These are phyloP conservation scores for Aspergillus ibericus DNA, from an alignment of 2,329 filamentous ascomycete species.

Conservation along the genomic window DNA sequence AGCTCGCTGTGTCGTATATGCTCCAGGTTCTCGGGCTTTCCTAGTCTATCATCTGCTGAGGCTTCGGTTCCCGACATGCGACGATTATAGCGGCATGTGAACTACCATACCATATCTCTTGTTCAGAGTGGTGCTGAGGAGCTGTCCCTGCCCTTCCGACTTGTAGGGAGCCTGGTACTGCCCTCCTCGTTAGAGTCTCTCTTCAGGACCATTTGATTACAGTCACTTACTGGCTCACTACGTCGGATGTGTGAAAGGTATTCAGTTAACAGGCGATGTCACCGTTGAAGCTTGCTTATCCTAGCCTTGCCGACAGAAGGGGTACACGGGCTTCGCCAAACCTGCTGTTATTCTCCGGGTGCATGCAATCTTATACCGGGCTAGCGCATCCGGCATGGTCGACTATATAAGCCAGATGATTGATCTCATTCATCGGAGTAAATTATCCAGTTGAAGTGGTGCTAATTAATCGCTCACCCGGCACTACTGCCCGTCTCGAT, in stretches of 20 bases:
- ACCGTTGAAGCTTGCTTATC: neutral
- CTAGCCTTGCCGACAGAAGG: neutral
- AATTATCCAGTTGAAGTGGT: neutral
- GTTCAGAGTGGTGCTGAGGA: neutral
- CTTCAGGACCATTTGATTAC: neutral
- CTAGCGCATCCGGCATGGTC: neutral
- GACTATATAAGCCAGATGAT: neutral
- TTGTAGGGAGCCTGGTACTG: neutral
- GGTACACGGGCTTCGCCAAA: neutral
- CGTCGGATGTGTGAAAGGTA: neutral
- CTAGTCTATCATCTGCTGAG: neutral
- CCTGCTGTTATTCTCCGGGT: neutral
- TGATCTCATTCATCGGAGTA: neutral
- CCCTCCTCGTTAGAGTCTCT: neutral
- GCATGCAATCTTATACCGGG: neutral
- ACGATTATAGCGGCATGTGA: neutral
- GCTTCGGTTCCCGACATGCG: neutral
- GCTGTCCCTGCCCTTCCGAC: neutral
- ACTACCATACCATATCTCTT: no score
- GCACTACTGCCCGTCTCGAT: neutral
- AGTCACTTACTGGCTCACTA: neutral
- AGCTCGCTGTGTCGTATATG: neutral
- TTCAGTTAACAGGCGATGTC: neutral
- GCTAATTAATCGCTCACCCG: neutral
- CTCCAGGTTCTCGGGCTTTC: neutral